Conservation (phyloP, 2,329 filamentous ascomycete species). For the Colletotrichum cereale region DNA sequence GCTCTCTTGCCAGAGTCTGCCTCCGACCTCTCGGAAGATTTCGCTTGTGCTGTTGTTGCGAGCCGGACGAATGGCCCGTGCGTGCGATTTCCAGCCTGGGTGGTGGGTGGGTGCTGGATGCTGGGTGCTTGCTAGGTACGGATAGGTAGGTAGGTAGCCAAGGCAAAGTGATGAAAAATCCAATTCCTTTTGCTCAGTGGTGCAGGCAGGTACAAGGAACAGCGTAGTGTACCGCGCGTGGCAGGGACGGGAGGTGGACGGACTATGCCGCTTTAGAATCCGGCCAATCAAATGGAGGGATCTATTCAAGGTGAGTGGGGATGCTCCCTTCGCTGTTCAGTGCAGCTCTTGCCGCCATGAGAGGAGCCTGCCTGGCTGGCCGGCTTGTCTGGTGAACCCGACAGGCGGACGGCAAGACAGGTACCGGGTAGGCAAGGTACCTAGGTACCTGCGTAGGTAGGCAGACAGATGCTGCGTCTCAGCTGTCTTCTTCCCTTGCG, state of each 20-base stretch:
- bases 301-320: not conserved
- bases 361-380: not conserved
- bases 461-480: not conserved
- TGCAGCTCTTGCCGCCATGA: not conserved
- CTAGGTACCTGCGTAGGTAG: too few species aligned
- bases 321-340: not conserved
- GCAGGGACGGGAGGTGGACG: slow-evolving; percentile 19
- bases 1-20: slow-evolving; percentile 37
- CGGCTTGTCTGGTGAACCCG: not conserved
- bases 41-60: slow-evolving; percentile 50
- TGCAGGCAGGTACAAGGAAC: slow-evolving; percentile 6
- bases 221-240: slow-evolving; percentile 10
- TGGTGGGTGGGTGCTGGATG: slow-evolving; percentile 3
- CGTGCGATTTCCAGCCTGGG: not conserved
- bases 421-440: not conserved
- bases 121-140: slow-evolving; percentile 1
- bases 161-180: slow-evolving; percentile 23
- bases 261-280: slow-evolving; percentile 21
- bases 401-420: not conserved
- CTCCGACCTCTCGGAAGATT: slow-evolving; percentile 57
- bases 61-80: slow-evolving; percentile 39
- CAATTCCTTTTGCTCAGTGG: slow-evolving; percentile 3
- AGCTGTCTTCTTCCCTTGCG: not conserved
- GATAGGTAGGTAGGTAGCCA: too few species aligned
- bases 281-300: slow-evolving; percentile 11